Percentiles rank a stretch among this genome's conserved stretches.
Evolutionary conservation across 768 basidiomycete species (phyloP).

Genomic region (Calocybe gangraenosa): DNA sequence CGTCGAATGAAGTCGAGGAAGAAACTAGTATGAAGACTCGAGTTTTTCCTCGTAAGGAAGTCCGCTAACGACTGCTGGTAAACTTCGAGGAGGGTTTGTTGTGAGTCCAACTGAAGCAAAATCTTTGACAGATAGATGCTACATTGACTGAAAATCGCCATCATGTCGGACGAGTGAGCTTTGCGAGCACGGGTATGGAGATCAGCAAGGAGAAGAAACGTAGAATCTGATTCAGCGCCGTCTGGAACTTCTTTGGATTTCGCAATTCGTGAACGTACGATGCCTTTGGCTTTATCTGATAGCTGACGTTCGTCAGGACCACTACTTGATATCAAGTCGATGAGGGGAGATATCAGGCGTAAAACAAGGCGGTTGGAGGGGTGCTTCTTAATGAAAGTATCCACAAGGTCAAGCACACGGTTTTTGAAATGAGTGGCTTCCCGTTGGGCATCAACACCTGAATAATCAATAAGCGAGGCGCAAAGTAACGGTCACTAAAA

Average conservation of each 20-base stretch:
- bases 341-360: slow-evolving; percentile 68
- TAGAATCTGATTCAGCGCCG: slow-evolving; percentile 38
- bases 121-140: slow-evolving; percentile 67
- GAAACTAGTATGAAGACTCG: slow-evolving; percentile 66
- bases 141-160: slow-evolving; percentile 63
- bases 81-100: slow-evolving; percentile 40
- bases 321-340: slow-evolving; percentile 66
- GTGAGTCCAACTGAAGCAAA: slow-evolving; percentile 34
- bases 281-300: slow-evolving; percentile 80
- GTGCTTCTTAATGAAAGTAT: slow-evolving; percentile 76
- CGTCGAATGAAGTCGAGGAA: slow-evolving; percentile 76
- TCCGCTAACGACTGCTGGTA: slow-evolving; percentile 70
- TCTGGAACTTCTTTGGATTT: slow-evolving; percentile 69
- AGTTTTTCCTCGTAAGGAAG: slow-evolving; percentile 79
- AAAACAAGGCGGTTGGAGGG: slow-evolving; percentile 66
- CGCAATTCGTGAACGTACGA: slow-evolving; percentile 68
- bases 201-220: slow-evolving; percentile 46
- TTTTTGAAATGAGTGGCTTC: slow-evolving; percentile 97
- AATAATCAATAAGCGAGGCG: neutral
- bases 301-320: slow-evolving; percentile 81
- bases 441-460: slow-evolving; percentile 67
- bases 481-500: neutral
- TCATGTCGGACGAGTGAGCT: slow-evolving; percentile 54
- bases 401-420: slow-evolving; percentile 91
- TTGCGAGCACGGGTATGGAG: slow-evolving; percentile 74